Conservation (phyloP, 2,329 filamentous ascomycete species). For the Colletotrichum paranaense region DNA sequence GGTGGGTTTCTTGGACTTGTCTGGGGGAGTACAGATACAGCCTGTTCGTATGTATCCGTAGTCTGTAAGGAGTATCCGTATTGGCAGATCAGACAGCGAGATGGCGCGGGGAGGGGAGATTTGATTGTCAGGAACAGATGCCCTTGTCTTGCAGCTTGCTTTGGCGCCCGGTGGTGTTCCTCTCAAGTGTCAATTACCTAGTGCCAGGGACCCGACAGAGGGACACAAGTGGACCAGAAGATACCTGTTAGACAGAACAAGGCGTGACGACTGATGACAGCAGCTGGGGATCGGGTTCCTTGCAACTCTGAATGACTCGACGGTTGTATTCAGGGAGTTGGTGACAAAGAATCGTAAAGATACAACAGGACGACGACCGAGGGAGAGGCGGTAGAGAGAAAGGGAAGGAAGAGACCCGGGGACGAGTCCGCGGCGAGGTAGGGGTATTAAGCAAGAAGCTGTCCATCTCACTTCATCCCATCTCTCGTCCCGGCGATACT, state of each 20-base stretch:
- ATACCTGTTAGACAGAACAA: background rate
- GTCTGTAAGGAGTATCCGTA: background rate
- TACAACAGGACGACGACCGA: constrained; percentile 27
- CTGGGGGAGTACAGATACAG: background rate
- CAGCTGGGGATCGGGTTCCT: background rate
- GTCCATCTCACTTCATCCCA: background rate
- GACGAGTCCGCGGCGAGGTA: constrained; percentile 8
- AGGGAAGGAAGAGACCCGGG: background rate
- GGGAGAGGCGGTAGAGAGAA: constrained; percentile 27
- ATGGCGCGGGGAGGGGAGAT: background rate
- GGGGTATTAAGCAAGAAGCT: constrained; percentile 17
- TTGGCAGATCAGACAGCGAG: background rate
- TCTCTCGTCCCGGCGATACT: background rate
- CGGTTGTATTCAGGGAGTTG: constrained; percentile 9
- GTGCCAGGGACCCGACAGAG: background rate
- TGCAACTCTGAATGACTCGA: constrained; percentile 31
- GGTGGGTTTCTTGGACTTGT: background rate
- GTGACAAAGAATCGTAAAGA: constrained; percentile 10
- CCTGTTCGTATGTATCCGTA: background rate
- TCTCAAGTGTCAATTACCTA: constrained; percentile 14
- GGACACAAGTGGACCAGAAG: constrained; percentile 6
- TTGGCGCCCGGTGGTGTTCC: constrained; percentile 11
- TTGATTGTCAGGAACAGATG: constrained; percentile 5
- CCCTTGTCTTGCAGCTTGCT: background rate
- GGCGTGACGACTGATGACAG: background rate